Percentiles rank a stretch among this genome's conserved stretches.
Conservation (phyloP, 352 stramenopile species). For the Phytophthora pinifolia region DNA sequence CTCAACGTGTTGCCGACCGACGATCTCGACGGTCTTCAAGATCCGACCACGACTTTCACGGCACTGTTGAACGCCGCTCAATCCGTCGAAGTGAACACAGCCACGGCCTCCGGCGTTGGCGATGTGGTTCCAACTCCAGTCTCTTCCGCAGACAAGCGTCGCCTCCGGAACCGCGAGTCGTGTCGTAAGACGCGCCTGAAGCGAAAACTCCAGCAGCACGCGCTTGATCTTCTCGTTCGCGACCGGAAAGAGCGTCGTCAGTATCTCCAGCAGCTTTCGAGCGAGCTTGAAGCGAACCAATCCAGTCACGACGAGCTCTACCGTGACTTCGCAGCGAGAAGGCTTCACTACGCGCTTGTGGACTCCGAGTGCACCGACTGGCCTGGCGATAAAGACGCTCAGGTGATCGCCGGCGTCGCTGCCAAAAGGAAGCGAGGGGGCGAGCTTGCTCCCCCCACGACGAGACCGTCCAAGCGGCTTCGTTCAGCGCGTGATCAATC, state of each 20-base stretch:
- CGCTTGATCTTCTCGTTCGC: slow-evolving; percentile 22
- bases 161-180: slow-evolving; percentile 44
- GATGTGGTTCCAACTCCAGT: slow-evolving; percentile 5
- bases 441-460: not conserved
- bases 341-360: slow-evolving; percentile 41
- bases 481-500: slow-evolving; percentile 15
- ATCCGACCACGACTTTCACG: slow-evolving; percentile 26
- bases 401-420: not conserved
- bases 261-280: slow-evolving; percentile 35
- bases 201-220: slow-evolving; percentile 41
- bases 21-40: slow-evolving; percentile 1
- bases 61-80: slow-evolving; percentile 27
- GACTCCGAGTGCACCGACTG: slow-evolving; percentile 33
- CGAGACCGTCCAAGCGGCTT: slow-evolving; percentile 17
- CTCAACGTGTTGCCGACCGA: slow-evolving; percentile 3
- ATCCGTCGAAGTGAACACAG: slow-evolving; percentile 10
- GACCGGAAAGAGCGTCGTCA: slow-evolving; percentile 33
- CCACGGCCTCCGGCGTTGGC: not conserved
- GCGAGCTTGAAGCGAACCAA: slow-evolving; percentile 12
- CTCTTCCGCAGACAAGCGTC: slow-evolving; percentile 22
- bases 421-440: not conserved
- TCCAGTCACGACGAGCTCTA: slow-evolving; percentile 9
- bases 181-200: slow-evolving; percentile 52
- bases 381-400: slow-evolving; percentile 1
- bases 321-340: slow-evolving; percentile 32